Base-by-base conservation (phyloP, 2,329 filamentous ascomycete species). In the Amesomyces nigricolor region DNA sequence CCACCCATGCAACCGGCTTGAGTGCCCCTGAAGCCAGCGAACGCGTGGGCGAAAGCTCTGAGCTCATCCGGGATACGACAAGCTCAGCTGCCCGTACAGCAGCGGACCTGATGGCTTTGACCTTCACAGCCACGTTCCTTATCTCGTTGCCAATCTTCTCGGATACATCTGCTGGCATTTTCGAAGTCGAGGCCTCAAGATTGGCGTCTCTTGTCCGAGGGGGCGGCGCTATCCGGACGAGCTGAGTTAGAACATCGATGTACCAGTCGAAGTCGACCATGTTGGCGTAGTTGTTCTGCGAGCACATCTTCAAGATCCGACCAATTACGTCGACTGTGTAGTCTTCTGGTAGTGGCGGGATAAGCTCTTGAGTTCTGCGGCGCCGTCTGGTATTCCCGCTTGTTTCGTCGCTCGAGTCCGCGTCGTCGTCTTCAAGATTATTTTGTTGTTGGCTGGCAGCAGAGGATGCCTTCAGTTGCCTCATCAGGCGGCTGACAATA, bases 221-320 rank as follows among this genome's bases (percentile, higher is more conserved):
- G n/a, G 74, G 63, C 0, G 75, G 87, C 17, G 86, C 76, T 72
- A 89, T 78, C 67, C 86, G 84, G 40, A 96, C 83, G 13, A 99
- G 79, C 67, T 96, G 90, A 5, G 89, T 87, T 30, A 99, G 75
- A 29, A 96, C 83, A 62, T 94, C 89, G 62, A 97, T 87, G 69
- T 97, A 97, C 94, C 94, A 99, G 63, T 96, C 92, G 69, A 99
- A 99, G 68, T 99, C 92, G 51, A 80, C 75, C 47, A 99, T 78
- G 66, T 91, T 89, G 39, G 81, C 80, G 69, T 97, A 99, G 58
- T 91, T 96, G 61, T 91, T 87, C 61, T 85, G 84, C 8, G 90
- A 89, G 69, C 92, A 97, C 83, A 99, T 95, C 58, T 86, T 83
- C 10, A 97, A 70, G 58, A 97, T 90, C 57, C 88, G 82, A 54